Evolutionary conservation across 305 asterid species (phyloP).

Genomic region (Solanum hybrid): DNA sequence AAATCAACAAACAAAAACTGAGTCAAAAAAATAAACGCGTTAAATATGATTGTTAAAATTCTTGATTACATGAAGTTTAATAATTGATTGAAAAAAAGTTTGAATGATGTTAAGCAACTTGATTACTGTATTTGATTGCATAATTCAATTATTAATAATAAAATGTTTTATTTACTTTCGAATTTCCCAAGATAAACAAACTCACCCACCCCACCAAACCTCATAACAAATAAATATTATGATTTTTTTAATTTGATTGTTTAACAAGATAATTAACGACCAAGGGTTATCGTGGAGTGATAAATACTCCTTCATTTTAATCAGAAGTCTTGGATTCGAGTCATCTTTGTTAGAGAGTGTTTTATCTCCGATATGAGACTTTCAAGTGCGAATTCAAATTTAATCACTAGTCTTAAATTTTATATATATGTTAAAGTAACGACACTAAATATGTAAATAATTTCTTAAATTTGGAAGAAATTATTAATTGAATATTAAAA

Average conservation of each 20-base stretch:
- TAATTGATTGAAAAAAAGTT: background rate
- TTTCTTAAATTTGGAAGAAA: background rate
- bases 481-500: background rate
- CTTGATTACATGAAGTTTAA: background rate
- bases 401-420: no score
- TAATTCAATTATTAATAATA: background rate
- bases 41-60: background rate
- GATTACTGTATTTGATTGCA: background rate
- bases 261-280: background rate
- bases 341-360: no score
- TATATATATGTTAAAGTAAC: background rate
- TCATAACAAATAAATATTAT: background rate
- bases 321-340: accelerated
- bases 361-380: no score
- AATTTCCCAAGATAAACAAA: background rate
- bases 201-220: background rate
- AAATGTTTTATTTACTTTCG: background rate
- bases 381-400: no score
- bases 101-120: background rate
- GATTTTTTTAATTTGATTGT: background rate
- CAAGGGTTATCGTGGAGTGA: no score
- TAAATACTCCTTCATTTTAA: no score
- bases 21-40: background rate
- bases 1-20: background rate
- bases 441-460: background rate